These are phyloP conservation scores for Acacia concinna DNA, from an alignment of 331 rosid species.

Conservation along the genomic window DNA sequence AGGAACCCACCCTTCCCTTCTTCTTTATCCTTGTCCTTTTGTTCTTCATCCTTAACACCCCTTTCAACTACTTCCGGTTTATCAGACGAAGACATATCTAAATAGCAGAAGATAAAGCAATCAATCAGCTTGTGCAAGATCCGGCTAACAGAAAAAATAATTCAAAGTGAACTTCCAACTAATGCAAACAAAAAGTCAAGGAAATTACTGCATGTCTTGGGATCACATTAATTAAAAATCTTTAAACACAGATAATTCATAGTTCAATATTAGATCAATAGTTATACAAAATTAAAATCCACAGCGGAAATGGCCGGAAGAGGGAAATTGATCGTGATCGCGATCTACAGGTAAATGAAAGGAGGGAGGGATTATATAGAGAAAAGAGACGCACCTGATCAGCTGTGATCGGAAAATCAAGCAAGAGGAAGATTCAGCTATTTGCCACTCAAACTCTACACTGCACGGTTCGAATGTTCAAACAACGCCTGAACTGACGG, in stretches of 20 bases:
- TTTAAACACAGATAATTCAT: not conserved
- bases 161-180: not conserved
- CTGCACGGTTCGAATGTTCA: not conserved
- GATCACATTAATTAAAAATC: conserved; percentile 23
- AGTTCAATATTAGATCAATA: conserved; percentile 34
- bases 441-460: not conserved
- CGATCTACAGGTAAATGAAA: not conserved
- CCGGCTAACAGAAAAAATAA: not conserved
- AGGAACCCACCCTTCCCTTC: conserved; percentile 74
- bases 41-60: conserved; percentile 49
- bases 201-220: conserved; percentile 5
- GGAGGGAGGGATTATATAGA: not conserved
- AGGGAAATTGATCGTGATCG: not conserved
- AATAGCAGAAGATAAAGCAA: not conserved
- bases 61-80: conserved; percentile 61
- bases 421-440: not conserved
- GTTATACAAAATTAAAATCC: conserved; percentile 10
- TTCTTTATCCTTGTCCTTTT: conserved; percentile 50
- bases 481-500: not conserved
- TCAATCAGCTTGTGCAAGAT: conserved; percentile 27
- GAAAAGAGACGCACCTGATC: not conserved
- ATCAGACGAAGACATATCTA: conserved; percentile 74
- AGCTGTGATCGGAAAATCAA: not conserved
- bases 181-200: not conserved
- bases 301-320: not conserved